Evolutionary conservation across 257 asterid genomes (phyloP).

Genomic region (Solanum chiquidenum): DNA sequence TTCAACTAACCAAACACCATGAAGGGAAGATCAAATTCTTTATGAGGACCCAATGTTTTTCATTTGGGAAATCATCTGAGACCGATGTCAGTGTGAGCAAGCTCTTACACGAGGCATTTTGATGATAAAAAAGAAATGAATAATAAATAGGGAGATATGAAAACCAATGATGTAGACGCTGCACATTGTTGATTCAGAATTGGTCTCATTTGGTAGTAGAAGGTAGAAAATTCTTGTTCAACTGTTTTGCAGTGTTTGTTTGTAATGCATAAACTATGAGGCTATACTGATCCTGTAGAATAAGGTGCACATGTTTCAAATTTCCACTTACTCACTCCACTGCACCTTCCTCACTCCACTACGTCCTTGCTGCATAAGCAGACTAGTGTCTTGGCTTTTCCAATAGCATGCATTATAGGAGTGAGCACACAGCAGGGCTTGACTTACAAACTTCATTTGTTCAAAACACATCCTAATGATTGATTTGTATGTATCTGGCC

Average conservation of each 20-base stretch:
- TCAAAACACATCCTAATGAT: neutral
- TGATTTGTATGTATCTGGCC: neutral
- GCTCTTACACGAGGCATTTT: neutral
- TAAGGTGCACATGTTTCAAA: neutral
- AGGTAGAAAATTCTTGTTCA: neutral
- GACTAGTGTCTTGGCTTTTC: neutral
- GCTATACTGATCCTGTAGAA: neutral
- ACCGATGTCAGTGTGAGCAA: neutral
- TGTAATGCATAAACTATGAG: neutral
- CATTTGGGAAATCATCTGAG: neutral
- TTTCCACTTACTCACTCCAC: neutral
- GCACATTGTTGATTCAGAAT: neutral
- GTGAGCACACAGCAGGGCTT: neutral
- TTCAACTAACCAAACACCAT: neutral
- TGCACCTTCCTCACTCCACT: no score
- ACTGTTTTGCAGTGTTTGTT: neutral
- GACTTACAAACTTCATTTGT: neutral
- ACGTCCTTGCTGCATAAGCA: neutral
- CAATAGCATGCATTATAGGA: neutral
- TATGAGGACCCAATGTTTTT: neutral
- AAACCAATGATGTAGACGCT: neutral
- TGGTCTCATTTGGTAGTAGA: neutral
- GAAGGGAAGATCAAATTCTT: neutral
- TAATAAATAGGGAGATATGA: neutral
- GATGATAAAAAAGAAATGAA: neutral